phyloP scores from a whole-genome alignment of 1,284 basidiomycete genomes.

The Malassezia psittaci region DNA sequence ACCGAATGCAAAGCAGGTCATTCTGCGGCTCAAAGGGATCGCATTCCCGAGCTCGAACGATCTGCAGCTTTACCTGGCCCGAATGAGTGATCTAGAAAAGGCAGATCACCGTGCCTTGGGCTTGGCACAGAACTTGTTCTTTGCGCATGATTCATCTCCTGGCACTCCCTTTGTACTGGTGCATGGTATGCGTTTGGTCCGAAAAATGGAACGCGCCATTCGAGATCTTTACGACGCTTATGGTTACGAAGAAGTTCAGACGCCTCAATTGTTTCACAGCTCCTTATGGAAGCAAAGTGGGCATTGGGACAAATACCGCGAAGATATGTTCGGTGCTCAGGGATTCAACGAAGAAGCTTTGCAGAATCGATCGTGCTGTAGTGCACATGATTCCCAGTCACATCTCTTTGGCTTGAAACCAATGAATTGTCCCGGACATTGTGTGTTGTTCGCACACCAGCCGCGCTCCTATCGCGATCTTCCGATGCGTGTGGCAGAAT shows the following conservation, averaged over 20 bases:
- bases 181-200: constrained; percentile 39
- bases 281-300: constrained; percentile 40
- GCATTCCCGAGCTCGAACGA: constrained; percentile 16
- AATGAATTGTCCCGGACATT: constrained; percentile 46
- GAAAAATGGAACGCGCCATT: constrained; percentile 41
- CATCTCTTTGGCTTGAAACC: constrained; percentile 41
- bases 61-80: constrained; percentile 11
- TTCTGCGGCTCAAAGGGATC: constrained; percentile 18
- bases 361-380: constrained; percentile 18
- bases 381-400: constrained; percentile 10
- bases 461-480: constrained; percentile 39
- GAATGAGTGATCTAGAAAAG: constrained; percentile 9
- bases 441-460: constrained; percentile 34
- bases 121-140: constrained; percentile 33
- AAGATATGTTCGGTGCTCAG: constrained; percentile 44
- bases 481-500: constrained; percentile 41
- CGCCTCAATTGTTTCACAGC: constrained; percentile 41
- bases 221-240: constrained; percentile 43
- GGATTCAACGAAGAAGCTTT: constrained; percentile 25
- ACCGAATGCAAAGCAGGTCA: constrained; percentile 2
- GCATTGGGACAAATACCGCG: constrained; percentile 48
- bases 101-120: constrained; percentile 37
- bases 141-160: constrained; percentile 41
- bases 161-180: constrained; percentile 46
- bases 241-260: constrained; percentile 44